A percentile compares a stretch with the other conserved stretches of the same genome.
These are phyloP conservation scores for Xylariaceae sp. DNA, from an alignment of 2,329 filamentous ascomycete species.

Conservation along the genomic window DNA sequence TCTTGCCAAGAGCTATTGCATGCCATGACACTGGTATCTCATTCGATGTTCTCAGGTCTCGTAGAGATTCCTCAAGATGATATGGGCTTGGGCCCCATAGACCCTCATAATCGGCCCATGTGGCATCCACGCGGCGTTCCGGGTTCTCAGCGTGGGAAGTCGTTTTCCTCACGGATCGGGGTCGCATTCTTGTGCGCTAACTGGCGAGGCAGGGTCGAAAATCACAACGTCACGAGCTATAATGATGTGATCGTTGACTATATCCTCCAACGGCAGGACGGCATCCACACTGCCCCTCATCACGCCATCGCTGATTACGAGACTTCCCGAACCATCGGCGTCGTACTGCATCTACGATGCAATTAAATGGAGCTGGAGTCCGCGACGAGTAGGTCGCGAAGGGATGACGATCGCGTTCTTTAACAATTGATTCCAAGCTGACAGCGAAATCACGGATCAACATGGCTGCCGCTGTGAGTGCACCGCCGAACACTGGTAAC, in stretches of 20 bases:
- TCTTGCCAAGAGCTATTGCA: too few species aligned
- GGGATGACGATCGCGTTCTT: background rate
- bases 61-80: too few species aligned
- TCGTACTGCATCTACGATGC: conserved; percentile 6
- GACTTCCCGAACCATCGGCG: conserved; percentile 1
- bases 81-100: too few species aligned
- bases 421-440: conserved; percentile 1
- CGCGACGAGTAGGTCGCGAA: conserved; percentile 1
- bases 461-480: conserved; percentile 19
- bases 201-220: background rate
- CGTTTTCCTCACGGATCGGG: background rate
- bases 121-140: too few species aligned
- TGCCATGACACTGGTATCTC: too few species aligned
- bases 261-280: background rate
- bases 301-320: conserved; percentile 15
- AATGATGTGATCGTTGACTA: background rate
- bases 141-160: background rate
- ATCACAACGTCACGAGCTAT: background rate
- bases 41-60: too few species aligned
- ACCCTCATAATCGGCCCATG: too few species aligned
- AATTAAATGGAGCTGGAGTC: background rate
- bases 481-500: conserved; percentile 10
- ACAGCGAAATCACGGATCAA: background rate
- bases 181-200: background rate
- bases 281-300: conserved; percentile 15